Conservation (phyloP, 2,329 filamentous ascomycete species). For the Hymenoscyphus occultus region DNA sequence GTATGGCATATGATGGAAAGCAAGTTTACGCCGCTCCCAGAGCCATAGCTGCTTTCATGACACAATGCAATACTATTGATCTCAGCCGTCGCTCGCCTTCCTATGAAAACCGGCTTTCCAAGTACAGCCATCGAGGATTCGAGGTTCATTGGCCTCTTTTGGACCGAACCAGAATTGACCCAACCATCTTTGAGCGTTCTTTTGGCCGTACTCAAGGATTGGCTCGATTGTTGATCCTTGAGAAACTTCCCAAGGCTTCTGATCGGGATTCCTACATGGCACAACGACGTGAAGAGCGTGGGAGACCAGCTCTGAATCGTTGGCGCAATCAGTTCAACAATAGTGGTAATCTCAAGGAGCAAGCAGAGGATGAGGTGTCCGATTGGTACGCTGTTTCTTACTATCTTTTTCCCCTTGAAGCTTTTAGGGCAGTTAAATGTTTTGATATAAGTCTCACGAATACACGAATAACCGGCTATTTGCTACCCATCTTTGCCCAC, state of each 20-base stretch:
- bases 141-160: slow-evolving; percentile 78
- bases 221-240: slow-evolving; percentile 74
- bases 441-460: too few species aligned
- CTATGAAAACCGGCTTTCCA: slow-evolving; percentile 82
- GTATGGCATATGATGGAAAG: slow-evolving; percentile 74
- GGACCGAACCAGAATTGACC: slow-evolving; percentile 73
- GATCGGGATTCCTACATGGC: slow-evolving; percentile 70
- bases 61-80: slow-evolving; percentile 78
- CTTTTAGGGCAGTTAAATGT: too few species aligned
- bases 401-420: too few species aligned
- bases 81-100: slow-evolving; percentile 77
- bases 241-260: slow-evolving; percentile 67
- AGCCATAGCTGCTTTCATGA: slow-evolving; percentile 75
- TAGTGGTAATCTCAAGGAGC: slow-evolving; percentile 71
- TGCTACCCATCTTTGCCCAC: too few species aligned
- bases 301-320: slow-evolving; percentile 57
- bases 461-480: too few species aligned
- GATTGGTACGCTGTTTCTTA: slow-evolving; percentile 56
- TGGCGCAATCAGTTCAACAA: slow-evolving; percentile 43
- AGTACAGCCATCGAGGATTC: slow-evolving; percentile 81
- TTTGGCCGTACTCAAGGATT: slow-evolving; percentile 74
- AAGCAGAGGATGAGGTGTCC: slow-evolving; percentile 74
- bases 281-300: slow-evolving; percentile 68
- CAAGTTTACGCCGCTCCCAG: slow-evolving; percentile 78
- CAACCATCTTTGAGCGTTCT: slow-evolving; percentile 81